phyloP scores from a whole-genome alignment of 75 land plant genomes.

The Picea sitchensis region DNA sequence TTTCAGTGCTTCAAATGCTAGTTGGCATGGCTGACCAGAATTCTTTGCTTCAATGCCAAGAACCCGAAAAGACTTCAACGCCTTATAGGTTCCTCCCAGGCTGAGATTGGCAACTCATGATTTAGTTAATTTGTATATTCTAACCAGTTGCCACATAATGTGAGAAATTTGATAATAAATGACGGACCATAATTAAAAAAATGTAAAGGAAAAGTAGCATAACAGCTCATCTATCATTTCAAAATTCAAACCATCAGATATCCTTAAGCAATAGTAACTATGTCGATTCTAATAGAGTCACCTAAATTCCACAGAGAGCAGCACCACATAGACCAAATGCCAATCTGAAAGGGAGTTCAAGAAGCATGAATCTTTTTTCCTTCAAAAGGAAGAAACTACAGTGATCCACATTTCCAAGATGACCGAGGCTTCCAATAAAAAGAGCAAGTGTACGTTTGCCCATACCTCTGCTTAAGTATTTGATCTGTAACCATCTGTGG shows the following conservation, averaged over 20 bases:
- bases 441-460: no score
- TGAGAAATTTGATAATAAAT: background rate
- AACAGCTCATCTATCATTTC: background rate
- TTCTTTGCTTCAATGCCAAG: conserved; percentile 12
- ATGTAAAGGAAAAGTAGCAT: background rate
- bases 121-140: background rate
- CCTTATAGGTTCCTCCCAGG: conserved; percentile 47
- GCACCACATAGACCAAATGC: background rate
- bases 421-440: no score
- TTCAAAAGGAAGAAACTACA: no score
- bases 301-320: background rate
- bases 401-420: no score
- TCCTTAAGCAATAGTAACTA: no score
- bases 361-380: no score
- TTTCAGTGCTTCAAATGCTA: conserved; percentile 19
- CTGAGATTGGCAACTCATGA: conserved; percentile 19
- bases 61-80: conserved; percentile 46
- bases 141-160: background rate
- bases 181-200: background rate
- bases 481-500: no score
- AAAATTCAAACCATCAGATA: no score
- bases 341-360: background rate
- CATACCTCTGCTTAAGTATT: no score
- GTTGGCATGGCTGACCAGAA: conserved; percentile 12
- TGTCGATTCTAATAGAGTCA: background rate